phyloP scores from a whole-genome alignment of 192 early-diverging fungal genomes.

The Entomortierella chlamydospora region DNA sequence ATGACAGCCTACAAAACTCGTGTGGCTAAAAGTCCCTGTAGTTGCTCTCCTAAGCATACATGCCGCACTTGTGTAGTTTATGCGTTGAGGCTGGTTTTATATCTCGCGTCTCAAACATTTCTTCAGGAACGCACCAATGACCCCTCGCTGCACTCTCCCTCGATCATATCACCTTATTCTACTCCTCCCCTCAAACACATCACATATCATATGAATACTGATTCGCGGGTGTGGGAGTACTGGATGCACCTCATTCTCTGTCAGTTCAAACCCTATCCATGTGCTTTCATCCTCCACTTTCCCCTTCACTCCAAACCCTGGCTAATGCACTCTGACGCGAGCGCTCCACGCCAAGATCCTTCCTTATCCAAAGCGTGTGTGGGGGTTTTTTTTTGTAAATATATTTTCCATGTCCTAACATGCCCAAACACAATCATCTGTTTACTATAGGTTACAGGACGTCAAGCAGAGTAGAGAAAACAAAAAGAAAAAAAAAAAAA shows the following conservation, averaged over 20 bases:
- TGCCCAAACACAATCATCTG: too few relatives aligned
- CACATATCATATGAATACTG: neutral
- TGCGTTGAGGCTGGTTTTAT: neutral
- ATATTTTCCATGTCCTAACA: too few relatives aligned
- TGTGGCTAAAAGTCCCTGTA: too few relatives aligned
- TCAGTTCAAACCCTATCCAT: neutral
- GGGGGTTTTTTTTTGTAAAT: too few relatives aligned
- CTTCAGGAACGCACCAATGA: slow-evolving; percentile 1
- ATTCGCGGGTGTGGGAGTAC: neutral
- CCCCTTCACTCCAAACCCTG: neutral
- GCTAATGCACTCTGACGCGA: neutral
- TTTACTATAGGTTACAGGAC: too few relatives aligned
- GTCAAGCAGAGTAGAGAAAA: slow-evolving; percentile 11
- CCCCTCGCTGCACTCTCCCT: neutral
- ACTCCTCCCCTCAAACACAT: neutral
- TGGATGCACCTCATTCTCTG: neutral
- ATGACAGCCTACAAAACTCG: too few relatives aligned
- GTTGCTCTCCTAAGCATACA: too few relatives aligned
- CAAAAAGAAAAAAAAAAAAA: neutral
- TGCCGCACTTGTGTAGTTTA: too few relatives aligned
- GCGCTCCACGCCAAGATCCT: too few relatives aligned
- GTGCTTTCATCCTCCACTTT: neutral
- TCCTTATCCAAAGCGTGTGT: too few relatives aligned
- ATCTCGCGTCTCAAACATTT: too few relatives aligned
- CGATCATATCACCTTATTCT: slow-evolving; percentile 16